Evolutionary conservation across 352 stramenopile genomes (phyloP).

Genomic region (Elongisporangium anandrum): DNA sequence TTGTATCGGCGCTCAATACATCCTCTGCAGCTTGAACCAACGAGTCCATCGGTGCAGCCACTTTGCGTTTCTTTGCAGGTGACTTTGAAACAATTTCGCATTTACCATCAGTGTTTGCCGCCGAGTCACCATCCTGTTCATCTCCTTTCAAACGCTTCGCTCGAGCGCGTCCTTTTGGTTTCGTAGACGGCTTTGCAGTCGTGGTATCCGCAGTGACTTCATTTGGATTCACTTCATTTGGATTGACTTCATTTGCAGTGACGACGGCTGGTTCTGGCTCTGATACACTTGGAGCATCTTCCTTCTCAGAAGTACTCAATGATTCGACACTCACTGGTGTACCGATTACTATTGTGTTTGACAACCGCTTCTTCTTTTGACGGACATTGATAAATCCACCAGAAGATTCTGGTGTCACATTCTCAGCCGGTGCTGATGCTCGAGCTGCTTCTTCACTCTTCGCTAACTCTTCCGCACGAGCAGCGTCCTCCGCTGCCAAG

Average conservation of each 20-base stretch:
- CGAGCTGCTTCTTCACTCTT: slow-evolving; percentile 4
- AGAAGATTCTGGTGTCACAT: neutral
- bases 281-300: slow-evolving; percentile 1
- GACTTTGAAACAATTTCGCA: neutral
- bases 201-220: neutral
- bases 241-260: neutral
- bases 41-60: neutral
- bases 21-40: neutral
- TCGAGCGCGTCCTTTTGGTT: neutral
- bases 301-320: slow-evolving; percentile 11
- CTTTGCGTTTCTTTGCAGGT: slow-evolving; percentile 11
- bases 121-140: slow-evolving; percentile 13
- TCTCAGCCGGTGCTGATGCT: neutral
- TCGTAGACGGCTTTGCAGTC: neutral
- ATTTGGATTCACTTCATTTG: neutral
- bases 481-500: neutral
- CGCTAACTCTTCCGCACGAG: slow-evolving; percentile 1
- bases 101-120: slow-evolving; percentile 1
- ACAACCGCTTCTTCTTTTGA: slow-evolving; percentile 3
- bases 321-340: slow-evolving; percentile 3
- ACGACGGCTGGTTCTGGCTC: neutral
- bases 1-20: neutral
- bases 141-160: slow-evolving; percentile 8
- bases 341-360: slow-evolving; percentile 2
- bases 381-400: slow-evolving; percentile 10